Evolutionary conservation across 2,329 filamentous ascomycete species (phyloP).

Genomic region (Cytospora paraplurivora): DNA sequence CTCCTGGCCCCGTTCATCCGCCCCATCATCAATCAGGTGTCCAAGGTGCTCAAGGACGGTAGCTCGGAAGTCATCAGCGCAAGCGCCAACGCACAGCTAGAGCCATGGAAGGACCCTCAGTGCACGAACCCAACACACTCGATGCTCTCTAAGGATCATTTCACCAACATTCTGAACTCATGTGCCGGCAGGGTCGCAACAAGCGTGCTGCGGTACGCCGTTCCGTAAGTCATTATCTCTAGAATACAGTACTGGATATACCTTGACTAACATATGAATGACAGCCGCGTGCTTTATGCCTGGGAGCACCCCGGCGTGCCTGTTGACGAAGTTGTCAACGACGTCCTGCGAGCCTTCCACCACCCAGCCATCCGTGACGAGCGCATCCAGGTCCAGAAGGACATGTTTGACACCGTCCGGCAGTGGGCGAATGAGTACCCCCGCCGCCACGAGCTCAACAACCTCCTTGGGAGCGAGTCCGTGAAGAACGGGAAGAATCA

Average conservation of each 20-base stretch:
- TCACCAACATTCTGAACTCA: conserved; percentile 76
- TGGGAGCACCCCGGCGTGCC: conserved; percentile 88
- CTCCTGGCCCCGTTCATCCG: conserved; percentile 89
- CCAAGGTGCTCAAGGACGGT: conserved; percentile 80
- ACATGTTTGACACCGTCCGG: conserved; percentile 87
- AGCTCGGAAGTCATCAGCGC: conserved; percentile 71
- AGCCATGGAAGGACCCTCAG: conserved; percentile 75
- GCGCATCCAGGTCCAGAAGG: conserved; percentile 74
- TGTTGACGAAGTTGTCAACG: conserved; percentile 79
- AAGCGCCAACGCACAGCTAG: conserved; percentile 73
- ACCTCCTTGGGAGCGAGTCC: conserved; percentile 77
- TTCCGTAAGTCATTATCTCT: conserved; percentile 59
- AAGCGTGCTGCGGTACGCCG: conserved; percentile 80
- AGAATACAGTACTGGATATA: neutral
- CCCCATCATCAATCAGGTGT: conserved; percentile 86
- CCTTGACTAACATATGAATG: conserved; percentile 31
- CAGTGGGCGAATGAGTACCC: conserved; percentile 74
- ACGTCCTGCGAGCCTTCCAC: conserved; percentile 83
- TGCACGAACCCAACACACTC: conserved; percentile 82
- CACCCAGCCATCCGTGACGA: conserved; percentile 83
- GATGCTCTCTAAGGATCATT: conserved; percentile 83
- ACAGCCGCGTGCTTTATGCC: conserved; percentile 78
- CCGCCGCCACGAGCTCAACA: conserved; percentile 69
- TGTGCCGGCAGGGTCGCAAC: conserved; percentile 74
- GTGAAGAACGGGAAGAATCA: conserved; percentile 86